Base-by-base conservation (phyloP, 352 stramenopile genomes). In the Pythium phragmiticola region DNA sequence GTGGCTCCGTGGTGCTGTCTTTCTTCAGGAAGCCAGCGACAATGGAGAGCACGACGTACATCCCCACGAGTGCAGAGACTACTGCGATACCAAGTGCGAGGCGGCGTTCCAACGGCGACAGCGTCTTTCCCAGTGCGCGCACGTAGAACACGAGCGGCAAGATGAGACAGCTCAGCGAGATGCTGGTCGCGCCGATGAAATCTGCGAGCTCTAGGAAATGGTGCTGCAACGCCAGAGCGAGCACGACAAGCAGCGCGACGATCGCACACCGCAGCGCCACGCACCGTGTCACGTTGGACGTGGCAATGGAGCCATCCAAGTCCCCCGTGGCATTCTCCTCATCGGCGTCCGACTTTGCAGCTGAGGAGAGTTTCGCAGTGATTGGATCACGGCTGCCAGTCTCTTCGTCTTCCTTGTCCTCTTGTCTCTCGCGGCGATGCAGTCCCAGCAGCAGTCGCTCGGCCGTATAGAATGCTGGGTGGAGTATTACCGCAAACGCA, bases 121-220 rank as follows among this genome's bases (percentile, higher is more conserved):
- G 36, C 36, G 36, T 41, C 36, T 41, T 41, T 8, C 36, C 36
- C 36, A 41, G 36, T 13, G 13, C 36, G 36, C 36, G 36, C 13
- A 90, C 60, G 78, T 90, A 90, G 66, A 90, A 88, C 46, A 78
- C 67, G 57, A 87, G 84, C 12, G 82, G 82, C 47, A 90, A 60
- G 47, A 89, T 78, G 37, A 88, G 85, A 66, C 79, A 90, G 48
- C 72, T 72, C 43, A 86, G 68, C 17, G 79, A 74, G 30, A 83
- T 80, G 54, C 69, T 64, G 54, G 72, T 89, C 2, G 82, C 79
- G 30, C 82, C 82, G 23, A 87, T 70, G 39, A 90, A 89, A 62
- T 89, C 82, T n/a, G 74, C 72, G 42, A 90, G 80, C 54, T 88
- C 82, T 14, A 81, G 55, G 28, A 90, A 87, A 39, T 87, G 69